Conservation (phyloP, 129 eudicot genomes). For the Saussurea involucrata region DNA sequence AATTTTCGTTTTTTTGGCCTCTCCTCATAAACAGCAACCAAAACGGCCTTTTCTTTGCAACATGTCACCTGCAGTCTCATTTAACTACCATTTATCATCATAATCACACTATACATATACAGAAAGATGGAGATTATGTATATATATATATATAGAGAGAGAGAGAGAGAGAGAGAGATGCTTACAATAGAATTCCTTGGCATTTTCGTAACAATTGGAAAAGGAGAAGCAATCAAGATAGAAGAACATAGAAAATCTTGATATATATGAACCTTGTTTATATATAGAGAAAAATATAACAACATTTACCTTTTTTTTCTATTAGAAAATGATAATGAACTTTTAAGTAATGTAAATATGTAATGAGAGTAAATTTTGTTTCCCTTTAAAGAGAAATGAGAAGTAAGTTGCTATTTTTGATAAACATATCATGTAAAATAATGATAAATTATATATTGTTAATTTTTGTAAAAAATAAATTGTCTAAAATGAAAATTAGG, state of each 20-base stretch:
- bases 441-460: background rate
- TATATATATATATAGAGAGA: background rate
- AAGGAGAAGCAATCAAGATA: constrained; percentile 18
- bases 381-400: background rate
- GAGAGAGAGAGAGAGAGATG: background rate
- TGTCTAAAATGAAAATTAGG: background rate
- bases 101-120: background rate
- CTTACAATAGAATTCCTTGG: constrained; percentile 26
- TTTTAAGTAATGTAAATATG: background rate
- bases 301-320: background rate
- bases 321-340: background rate
- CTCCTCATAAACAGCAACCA: constrained; percentile 40
- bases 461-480: background rate
- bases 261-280: constrained; percentile 17
- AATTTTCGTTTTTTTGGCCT: constrained; percentile 20
- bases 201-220: constrained; percentile 8
- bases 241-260: constrained; percentile 13
- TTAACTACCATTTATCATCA: constrained; percentile 16
- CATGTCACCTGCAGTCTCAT: constrained; percentile 28
- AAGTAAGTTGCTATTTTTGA: no score
- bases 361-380: background rate
- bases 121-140: background rate
- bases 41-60: constrained; percentile 36
- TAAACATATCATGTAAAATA: background rate
- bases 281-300: constrained; percentile 2